Percentiles rank a stretch among this genome's conserved stretches.
Evolutionary conservation across 164 flowering plant genomes (phyloP).

Genomic region (Vitis riparia): DNA sequence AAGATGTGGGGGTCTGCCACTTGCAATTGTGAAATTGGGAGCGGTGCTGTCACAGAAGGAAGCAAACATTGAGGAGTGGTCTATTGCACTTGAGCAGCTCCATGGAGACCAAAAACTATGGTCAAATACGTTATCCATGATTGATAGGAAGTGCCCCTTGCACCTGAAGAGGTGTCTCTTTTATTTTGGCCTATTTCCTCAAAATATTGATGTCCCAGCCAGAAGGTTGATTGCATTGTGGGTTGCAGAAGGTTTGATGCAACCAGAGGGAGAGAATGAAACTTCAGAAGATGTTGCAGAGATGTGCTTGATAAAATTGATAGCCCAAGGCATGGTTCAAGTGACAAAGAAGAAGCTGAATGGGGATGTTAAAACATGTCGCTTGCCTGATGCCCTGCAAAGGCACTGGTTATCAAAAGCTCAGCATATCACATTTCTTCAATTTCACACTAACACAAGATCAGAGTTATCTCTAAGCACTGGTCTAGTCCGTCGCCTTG

Average conservation of each 20-base stretch:
- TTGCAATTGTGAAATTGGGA: too few relatives aligned
- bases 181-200: slow-evolving; percentile 22
- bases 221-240: slow-evolving; percentile 13
- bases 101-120: too few relatives aligned
- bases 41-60: too few relatives aligned
- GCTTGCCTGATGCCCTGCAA: slow-evolving; percentile 16
- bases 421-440: background rate
- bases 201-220: slow-evolving; percentile 5
- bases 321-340: slow-evolving; percentile 7
- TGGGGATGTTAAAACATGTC: slow-evolving; percentile 11
- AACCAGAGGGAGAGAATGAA: background rate
- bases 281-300: slow-evolving; percentile 7
- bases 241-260: slow-evolving; percentile 26
- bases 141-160: too few relatives aligned
- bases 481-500: too few relatives aligned
- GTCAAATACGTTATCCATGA: too few relatives aligned
- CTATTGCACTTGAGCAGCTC: too few relatives aligned
- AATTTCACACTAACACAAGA: background rate
- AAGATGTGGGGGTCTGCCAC: too few relatives aligned
- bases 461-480: background rate
- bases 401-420: slow-evolving; percentile 3
- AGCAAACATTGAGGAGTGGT: too few relatives aligned
- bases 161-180: slow-evolving; percentile 15
- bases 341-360: background rate
- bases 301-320: slow-evolving; percentile 7